phyloP scores from a whole-genome alignment of 2,329 filamentous ascomycete genomes.

The Colletotrichum graminicola region DNA sequence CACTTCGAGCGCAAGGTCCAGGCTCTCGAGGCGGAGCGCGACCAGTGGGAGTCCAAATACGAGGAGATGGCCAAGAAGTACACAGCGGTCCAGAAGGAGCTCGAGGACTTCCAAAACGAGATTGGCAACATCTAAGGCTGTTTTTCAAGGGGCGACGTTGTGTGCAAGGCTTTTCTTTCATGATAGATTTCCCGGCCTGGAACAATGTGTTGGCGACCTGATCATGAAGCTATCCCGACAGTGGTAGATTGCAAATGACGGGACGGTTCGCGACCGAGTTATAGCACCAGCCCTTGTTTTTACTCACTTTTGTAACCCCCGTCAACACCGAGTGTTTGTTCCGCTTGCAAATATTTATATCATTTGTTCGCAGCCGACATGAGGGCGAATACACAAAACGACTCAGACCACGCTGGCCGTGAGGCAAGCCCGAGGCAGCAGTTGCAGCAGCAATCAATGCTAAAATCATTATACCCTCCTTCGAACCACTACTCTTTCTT shows the following conservation, averaged over 20 bases:
- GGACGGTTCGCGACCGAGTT: slow-evolving; percentile 34
- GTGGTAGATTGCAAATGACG: slow-evolving; percentile 37
- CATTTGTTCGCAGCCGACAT: slow-evolving; percentile 11
- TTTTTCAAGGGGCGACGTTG: slow-evolving; percentile 31
- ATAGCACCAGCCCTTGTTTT: slow-evolving; percentile 39
- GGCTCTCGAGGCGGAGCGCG: slow-evolving; percentile 89
- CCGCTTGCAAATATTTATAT: slow-evolving; percentile 28
- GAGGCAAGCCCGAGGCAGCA: slow-evolving; percentile 21
- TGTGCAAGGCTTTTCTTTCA: slow-evolving; percentile 28
- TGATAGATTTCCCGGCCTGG: slow-evolving; percentile 37
- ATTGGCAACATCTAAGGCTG: slow-evolving; percentile 87
- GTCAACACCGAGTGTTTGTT: slow-evolving; percentile 38
- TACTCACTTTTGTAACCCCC: slow-evolving; percentile 38
- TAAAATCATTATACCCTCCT: slow-evolving; percentile 37
- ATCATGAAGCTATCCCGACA: slow-evolving; percentile 35
- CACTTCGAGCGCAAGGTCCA: slow-evolving; percentile 99
- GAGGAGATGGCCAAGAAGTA: slow-evolving; percentile 98
- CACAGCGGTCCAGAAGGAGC: slow-evolving; percentile 84
- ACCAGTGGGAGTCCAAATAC: slow-evolving; percentile 97
- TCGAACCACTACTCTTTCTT: slow-evolving; percentile 31
- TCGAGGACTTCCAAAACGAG: slow-evolving; percentile 90
- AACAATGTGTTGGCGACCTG: slow-evolving; percentile 36
- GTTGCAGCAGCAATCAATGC: slow-evolving; percentile 31
- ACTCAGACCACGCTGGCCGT: slow-evolving; percentile 37
- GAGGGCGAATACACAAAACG: slow-evolving; percentile 20